A percentile compares a stretch with the other conserved stretches of the same genome.
phyloP scores from a whole-genome alignment of 495 filamentous ascomycete species.

The Daldinia decipiens region DNA sequence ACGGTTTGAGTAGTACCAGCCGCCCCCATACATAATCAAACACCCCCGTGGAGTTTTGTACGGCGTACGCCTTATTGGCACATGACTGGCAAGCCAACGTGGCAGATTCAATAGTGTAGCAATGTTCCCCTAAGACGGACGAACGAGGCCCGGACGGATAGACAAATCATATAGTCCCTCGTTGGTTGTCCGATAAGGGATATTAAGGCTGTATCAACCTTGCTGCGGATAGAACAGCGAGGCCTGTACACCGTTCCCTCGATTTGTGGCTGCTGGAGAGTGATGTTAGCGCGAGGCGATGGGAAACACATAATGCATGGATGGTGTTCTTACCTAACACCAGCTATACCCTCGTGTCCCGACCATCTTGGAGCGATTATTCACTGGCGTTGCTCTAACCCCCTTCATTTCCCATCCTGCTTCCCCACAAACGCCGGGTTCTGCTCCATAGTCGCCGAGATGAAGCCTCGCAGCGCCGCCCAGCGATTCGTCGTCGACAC shows the following conservation, averaged over 20 bases:
- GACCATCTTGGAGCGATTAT: neutral
- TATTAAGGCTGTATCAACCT: neutral
- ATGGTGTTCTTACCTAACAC: neutral
- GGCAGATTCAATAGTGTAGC: neutral
- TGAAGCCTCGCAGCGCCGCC: constrained; percentile 74
- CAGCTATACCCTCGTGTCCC: neutral
- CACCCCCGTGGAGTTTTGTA: neutral
- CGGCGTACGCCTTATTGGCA: neutral
- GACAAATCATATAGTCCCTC: neutral
- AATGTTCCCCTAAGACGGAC: neutral
- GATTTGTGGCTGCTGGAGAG: neutral
- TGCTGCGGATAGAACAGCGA: neutral
- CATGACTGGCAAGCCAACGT: neutral
- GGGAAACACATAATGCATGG: neutral
- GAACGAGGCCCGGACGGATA: neutral
- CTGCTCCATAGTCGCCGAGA: constrained; percentile 78
- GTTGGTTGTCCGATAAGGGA: neutral
- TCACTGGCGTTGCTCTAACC: too few relatives aligned
- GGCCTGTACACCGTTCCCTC: neutral
- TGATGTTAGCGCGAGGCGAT: neutral
- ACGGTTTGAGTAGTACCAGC: neutral
- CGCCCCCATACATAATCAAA: neutral
- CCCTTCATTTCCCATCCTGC: constrained; percentile 38
- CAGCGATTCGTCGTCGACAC: constrained; percentile 67
- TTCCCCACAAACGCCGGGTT: constrained; percentile 67